Conservation (phyloP, 75 land plant genomes). For the Ceratopteris richardii region DNA sequence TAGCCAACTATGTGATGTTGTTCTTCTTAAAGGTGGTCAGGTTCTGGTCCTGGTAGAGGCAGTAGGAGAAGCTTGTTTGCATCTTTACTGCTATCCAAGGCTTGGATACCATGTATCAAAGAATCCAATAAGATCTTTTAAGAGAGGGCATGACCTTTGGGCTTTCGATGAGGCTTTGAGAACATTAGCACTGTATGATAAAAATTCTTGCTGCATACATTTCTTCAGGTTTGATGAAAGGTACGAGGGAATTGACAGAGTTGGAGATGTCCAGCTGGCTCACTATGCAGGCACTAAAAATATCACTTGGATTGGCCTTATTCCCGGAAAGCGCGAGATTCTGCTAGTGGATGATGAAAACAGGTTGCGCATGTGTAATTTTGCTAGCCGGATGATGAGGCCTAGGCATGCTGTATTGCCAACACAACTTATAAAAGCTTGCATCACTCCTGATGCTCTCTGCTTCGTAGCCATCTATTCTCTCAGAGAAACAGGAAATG, state of each 20-base stretch:
- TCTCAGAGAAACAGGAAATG: not conserved
- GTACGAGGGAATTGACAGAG: constrained; percentile 12
- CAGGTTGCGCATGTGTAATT: constrained; percentile 17
- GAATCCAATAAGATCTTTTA: constrained; percentile 8
- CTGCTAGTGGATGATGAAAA: constrained; percentile 19
- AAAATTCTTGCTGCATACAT: not conserved
- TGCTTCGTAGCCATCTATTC: constrained; percentile 10
- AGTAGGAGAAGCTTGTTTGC: not conserved
- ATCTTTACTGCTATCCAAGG: constrained; percentile 10
- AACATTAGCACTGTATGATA: constrained; percentile 14
- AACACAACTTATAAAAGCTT: constrained; percentile 16
- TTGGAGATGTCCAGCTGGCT: constrained; percentile 8
- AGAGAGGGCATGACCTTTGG: constrained; percentile 12
- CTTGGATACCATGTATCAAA: not conserved
- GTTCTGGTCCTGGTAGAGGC: constrained; percentile 11
- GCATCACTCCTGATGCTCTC: constrained; percentile 17
- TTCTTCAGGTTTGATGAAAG: constrained; percentile 17
- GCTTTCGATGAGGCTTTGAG: constrained; percentile 22
- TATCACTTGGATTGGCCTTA: constrained; percentile 24
- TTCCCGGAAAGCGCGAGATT: constrained; percentile 28
- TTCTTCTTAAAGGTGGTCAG: constrained; percentile 17
- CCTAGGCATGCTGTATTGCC: constrained; percentile 13
- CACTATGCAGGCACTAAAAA: constrained; percentile 8
- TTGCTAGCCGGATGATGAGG: constrained; percentile 19
- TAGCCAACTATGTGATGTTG: constrained; percentile 4